Conservation (phyloP, 2,329 filamentous ascomycete genomes). For the Fusarium heterosporum region DNA sequence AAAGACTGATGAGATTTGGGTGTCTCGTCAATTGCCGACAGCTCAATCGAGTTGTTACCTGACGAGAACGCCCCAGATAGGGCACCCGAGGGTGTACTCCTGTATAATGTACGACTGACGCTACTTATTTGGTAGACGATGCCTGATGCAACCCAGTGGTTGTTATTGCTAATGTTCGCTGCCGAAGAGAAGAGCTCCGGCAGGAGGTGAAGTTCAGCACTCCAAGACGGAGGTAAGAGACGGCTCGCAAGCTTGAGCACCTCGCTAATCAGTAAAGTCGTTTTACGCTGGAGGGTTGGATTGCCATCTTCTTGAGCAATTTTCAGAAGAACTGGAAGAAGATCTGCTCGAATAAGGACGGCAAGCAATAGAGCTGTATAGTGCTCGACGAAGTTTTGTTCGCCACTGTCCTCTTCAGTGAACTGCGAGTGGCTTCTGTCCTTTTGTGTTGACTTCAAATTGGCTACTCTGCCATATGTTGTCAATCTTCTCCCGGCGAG, state of each 20-base stretch:
- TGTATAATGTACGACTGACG: constrained; percentile 90
- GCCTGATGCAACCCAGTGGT: constrained; percentile 83
- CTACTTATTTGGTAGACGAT: constrained; percentile 99
- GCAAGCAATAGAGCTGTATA: constrained; percentile 91
- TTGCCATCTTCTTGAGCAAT: constrained; percentile 77
- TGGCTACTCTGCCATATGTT: constrained; percentile 94
- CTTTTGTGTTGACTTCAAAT: constrained; percentile 72
- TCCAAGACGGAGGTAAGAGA: constrained; percentile 84
- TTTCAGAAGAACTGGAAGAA: constrained; percentile 71
- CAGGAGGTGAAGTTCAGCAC: constrained; percentile 85
- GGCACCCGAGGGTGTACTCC: constrained; percentile 70
- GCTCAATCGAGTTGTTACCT: constrained; percentile 59
- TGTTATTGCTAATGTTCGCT: constrained; percentile 75
- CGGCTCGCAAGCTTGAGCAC: constrained; percentile 90
- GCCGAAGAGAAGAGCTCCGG: constrained; percentile 86
- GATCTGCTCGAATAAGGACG: constrained; percentile 83
- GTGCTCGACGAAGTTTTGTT: constrained; percentile 91
- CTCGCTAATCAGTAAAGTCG: constrained; percentile 90
- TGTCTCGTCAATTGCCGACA: constrained; percentile 67
- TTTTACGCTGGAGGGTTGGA: constrained; percentile 82
- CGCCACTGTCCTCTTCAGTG: constrained; percentile 74
- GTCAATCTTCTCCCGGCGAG: constrained; percentile 91
- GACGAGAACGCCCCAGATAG: constrained; percentile 55
- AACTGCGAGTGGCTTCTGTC: constrained; percentile 63
- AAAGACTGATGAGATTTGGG: constrained; percentile 62